These are phyloP conservation scores for Tuber brumale DNA, from an alignment of 495 filamentous ascomycete genomes.

Conservation along the genomic window DNA sequence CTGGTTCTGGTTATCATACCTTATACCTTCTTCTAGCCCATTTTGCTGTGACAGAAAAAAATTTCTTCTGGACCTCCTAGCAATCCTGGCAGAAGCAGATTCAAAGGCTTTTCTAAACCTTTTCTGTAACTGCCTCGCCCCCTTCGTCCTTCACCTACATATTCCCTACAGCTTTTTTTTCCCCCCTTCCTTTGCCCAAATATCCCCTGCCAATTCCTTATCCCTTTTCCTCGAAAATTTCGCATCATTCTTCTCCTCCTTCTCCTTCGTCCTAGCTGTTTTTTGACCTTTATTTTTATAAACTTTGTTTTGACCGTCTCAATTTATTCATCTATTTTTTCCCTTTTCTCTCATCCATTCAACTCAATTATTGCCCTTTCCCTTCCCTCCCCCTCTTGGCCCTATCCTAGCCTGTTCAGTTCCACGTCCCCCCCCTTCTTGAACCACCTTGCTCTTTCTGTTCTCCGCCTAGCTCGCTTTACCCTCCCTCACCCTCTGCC, in stretches of 20 bases:
- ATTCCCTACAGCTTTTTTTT: constrained; percentile 1
- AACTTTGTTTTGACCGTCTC: constrained; percentile 17
- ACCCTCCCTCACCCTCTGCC: constrained; percentile 23
- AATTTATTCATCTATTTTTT: constrained; percentile 19
- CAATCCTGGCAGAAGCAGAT: background rate
- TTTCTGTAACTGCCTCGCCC: constrained; percentile 9
- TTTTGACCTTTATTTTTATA: constrained; percentile 18
- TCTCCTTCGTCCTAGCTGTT: constrained; percentile 31
- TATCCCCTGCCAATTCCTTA: constrained; percentile 4
- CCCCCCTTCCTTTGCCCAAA: background rate
- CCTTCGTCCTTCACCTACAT: constrained; percentile 9
- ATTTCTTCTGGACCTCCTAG: background rate
- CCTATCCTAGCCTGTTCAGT: constrained; percentile 29
- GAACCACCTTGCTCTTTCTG: constrained; percentile 24
- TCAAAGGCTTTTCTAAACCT: constrained; percentile 3
- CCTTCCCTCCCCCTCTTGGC: constrained; percentile 29
- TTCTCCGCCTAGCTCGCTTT: constrained; percentile 33
- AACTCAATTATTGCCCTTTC: constrained; percentile 30
- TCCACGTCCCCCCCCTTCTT: constrained; percentile 23
- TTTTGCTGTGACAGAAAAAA: background rate
- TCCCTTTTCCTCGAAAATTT: constrained; percentile 13
- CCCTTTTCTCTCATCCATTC: constrained; percentile 17
- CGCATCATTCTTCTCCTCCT: constrained; percentile 8
- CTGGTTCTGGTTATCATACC: background rate
- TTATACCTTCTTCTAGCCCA: background rate